phyloP scores from a whole-genome alignment of 1,284 basidiomycete species.

The Sphaerobolus stellatus region DNA sequence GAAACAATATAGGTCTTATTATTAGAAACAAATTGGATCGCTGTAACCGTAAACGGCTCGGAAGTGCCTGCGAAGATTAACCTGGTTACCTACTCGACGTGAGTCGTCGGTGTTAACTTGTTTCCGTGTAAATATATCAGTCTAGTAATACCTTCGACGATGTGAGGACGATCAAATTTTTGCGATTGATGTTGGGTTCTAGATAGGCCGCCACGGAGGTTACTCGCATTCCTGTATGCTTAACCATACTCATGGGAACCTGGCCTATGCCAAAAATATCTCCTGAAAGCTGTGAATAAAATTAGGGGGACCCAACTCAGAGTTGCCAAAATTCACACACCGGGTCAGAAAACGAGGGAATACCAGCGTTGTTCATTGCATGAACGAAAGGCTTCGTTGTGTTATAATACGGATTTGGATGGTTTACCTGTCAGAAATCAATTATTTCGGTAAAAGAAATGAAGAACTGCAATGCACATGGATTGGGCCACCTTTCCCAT shows the following conservation, averaged over 20 bases:
- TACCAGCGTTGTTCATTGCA: conserved; percentile 1
- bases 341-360: background rate
- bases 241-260: background rate
- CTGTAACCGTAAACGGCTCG: background rate
- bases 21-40: background rate
- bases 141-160: background rate
- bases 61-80: background rate
- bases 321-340: background rate
- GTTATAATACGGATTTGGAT: background rate
- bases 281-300: conserved; percentile 2
- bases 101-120: background rate
- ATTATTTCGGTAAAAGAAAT: background rate
- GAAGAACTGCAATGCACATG: background rate
- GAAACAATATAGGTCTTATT: background rate
- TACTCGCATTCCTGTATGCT: conserved; percentile 2
- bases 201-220: conserved; percentile 1
- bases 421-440: background rate
- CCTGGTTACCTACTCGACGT: conserved; percentile 1
- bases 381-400: conserved; percentile 1
- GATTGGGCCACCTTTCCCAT: conserved; percentile 4
- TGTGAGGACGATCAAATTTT: conserved; percentile 1
- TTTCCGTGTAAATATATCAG: background rate
- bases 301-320: background rate
- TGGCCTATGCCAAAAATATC: conserved; percentile 1
- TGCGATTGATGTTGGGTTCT: conserved; percentile 2